phyloP scores from a whole-genome alignment of 345 rosid genomes.

The Gossypium australe region DNA sequence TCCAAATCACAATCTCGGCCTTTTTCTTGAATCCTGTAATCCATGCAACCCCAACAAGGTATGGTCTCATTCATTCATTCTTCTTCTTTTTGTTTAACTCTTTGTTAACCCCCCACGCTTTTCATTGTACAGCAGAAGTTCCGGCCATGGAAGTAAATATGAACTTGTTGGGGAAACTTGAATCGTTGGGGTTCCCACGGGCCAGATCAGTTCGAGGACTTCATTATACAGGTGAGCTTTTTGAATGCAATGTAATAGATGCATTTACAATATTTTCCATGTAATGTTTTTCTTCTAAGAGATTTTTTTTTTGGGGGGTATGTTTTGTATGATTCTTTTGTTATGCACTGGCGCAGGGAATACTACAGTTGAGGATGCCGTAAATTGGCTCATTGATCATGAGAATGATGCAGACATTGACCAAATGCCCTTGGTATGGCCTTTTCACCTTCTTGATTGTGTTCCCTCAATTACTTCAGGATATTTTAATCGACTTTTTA shows the following conservation, averaged over 20 bases:
- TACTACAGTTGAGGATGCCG: constrained; percentile 52
- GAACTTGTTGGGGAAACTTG: constrained; percentile 54
- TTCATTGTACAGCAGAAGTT: constrained; percentile 23
- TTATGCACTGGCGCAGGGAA: constrained; percentile 40
- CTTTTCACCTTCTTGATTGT: constrained; percentile 1
- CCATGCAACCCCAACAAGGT: constrained; percentile 31
- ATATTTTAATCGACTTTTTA: background rate
- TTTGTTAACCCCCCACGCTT: background rate
- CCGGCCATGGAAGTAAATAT: constrained; percentile 44
- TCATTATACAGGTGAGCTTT: constrained; percentile 54
- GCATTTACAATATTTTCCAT: background rate
- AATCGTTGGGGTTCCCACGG: constrained; percentile 61
- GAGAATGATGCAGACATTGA: constrained; percentile 60
- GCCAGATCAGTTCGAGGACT: constrained; percentile 59
- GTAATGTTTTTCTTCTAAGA: background rate
- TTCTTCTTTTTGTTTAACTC: background rate
- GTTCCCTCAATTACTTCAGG: background rate
- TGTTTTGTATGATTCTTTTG: background rate
- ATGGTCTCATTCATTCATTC: background rate
- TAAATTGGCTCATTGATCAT: constrained; percentile 77
- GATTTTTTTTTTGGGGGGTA: no score
- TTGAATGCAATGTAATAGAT: background rate
- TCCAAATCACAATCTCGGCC: background rate
- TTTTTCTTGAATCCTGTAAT: background rate
- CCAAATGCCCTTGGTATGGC: constrained; percentile 59